Percentiles rank a stretch among this genome's conserved stretches.
phyloP scores from a whole-genome alignment of 495 filamentous ascomycete species.

The Elasticomyces elasticus region DNA sequence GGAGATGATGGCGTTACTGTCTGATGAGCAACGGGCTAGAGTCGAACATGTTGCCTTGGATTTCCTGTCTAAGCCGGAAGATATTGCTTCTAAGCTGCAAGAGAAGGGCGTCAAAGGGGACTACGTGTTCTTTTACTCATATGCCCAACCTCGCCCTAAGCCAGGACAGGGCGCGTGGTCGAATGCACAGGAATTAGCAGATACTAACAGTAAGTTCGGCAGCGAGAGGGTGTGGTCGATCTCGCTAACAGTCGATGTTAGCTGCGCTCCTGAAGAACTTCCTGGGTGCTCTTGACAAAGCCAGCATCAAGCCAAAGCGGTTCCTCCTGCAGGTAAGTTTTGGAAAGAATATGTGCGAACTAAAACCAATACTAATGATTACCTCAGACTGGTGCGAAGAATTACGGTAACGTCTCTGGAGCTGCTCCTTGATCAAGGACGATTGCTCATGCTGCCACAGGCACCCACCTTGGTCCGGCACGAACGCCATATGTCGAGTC shows the following conservation, averaged over 20 bases:
- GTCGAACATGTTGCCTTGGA: conserved; percentile 41
- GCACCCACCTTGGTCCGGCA: conserved; percentile 36
- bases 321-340: conserved; percentile 44
- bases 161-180: conserved; percentile 37
- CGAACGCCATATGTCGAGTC: conserved; percentile 36
- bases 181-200: conserved; percentile 38
- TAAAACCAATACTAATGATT: too few relatives aligned
- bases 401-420: conserved; percentile 5
- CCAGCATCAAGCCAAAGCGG: conserved; percentile 35
- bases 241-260: not conserved
- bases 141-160: conserved; percentile 39
- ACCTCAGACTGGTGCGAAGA: conserved; percentile 28
- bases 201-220: conserved; percentile 14
- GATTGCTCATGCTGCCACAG: not conserved
- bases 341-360: too few relatives aligned
- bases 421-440: not conserved
- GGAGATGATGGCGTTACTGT: conserved; percentile 21
- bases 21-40: conserved; percentile 24
- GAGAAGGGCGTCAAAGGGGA: conserved; percentile 32
- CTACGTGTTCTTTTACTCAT: conserved; percentile 46
- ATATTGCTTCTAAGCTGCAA: conserved; percentile 32
- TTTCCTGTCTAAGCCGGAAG: conserved; percentile 33
- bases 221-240: not conserved
- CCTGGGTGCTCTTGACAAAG: conserved; percentile 33
- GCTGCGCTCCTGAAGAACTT: conserved; percentile 38